Evolutionary conservation across 2,329 filamentous ascomycete genomes (phyloP), one percentile per base, ranked within the genome.

Genomic region (Cercospora beticola): DNA sequence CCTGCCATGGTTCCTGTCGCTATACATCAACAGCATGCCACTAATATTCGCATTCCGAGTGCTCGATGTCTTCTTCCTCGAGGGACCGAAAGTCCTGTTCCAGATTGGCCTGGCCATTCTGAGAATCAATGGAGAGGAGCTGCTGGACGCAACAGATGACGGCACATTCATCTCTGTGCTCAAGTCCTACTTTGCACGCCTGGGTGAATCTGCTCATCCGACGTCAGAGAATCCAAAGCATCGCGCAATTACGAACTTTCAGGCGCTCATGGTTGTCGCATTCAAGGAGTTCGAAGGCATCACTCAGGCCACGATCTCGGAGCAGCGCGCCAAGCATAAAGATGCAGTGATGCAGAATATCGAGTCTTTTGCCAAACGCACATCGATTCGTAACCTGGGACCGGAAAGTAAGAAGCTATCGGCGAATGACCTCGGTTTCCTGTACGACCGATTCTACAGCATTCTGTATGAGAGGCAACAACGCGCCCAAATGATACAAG

Each of bases 1-100:
- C 9, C 85, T 99, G 54, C 95, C 95, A 3, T 99, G 95, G 95
- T 99, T 99, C 79, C 85, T 99, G 66, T 98, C 94, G 5, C 86
- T 99, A 18, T 99, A 98, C 81, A 96, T 99, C 84, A 99, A 99
- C 85, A 98, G 94, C 1, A 99, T 99, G 95, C 95, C 95, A 4
- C 85, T 99, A 16, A 93, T 98, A 1, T 99, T 98, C 81, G 95
- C 95, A 57, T 99, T 98, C 80, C 88, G 95, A 66, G 95, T 99
- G 60, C 82, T 99, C 70, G 95, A 99, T 76, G 94, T 99, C 61
- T 99, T 99, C 83, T 99, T 99, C 81, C 88, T 99, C 49, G 95
- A 99, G 81, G 95, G 95, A 0, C 94, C 95, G 16, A 98, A 98
- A 81, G 95, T 98, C 1, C 84, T 99, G 9, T 99, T 99, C 81